Percentiles rank a stretch among this genome's conserved stretches.
Conservation (phyloP, 202 grass and related monocot genomes). For the Eragrostis tef region DNA sequence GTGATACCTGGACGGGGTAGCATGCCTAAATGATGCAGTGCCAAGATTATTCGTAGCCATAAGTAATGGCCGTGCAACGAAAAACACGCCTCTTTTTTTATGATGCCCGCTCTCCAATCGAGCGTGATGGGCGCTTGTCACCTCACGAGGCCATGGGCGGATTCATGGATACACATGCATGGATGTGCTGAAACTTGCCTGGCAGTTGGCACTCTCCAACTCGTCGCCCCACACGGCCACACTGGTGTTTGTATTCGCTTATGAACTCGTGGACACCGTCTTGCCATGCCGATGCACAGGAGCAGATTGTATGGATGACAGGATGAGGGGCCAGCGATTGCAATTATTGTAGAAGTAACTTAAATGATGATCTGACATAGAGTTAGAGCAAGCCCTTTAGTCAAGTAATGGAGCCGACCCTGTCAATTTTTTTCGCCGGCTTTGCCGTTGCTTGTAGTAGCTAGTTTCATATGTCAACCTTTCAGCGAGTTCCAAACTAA, state of each 20-base stretch:
- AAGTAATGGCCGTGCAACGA: neutral
- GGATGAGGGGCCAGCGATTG: no score
- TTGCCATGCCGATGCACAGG: neutral
- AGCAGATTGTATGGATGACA: no score
- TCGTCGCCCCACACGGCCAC: neutral
- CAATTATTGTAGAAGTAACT: no score
- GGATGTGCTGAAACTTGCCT: neutral
- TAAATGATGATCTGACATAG: no score
- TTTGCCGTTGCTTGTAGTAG: no score
- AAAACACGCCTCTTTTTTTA: neutral
- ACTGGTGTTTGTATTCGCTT: neutral
- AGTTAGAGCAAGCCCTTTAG: no score
- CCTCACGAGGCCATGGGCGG: neutral
- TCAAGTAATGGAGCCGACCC: no score
- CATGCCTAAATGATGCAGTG: conserved; percentile 9
- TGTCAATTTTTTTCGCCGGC: no score
- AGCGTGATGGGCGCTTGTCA: conserved; percentile 33
- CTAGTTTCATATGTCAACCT: no score
- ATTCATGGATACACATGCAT: neutral
- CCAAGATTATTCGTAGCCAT: neutral
- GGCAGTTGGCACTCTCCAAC: neutral
- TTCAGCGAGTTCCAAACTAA: no score
- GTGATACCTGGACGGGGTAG: neutral
- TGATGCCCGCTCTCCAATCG: neutral
- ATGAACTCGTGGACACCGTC: neutral